phyloP scores from a whole-genome alignment of 352 stramenopile species.

The Pythium volutum region DNA sequence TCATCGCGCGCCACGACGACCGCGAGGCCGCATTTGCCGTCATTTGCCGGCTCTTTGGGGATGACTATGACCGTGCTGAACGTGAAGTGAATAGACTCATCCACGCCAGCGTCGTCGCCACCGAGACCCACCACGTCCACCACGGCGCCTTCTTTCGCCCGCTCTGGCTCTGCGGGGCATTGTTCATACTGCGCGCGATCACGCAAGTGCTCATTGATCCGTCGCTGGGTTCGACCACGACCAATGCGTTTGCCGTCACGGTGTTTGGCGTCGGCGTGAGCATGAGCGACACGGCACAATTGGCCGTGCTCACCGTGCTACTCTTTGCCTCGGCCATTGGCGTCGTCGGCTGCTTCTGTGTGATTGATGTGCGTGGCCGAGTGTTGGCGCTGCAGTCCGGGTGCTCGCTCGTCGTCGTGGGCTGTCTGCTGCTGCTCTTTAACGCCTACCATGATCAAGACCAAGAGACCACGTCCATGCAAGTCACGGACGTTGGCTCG shows the following conservation, averaged over 20 bases:
- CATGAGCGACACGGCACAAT: constrained; percentile 46
- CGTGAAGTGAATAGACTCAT: constrained; percentile 72
- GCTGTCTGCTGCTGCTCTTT: constrained; percentile 48
- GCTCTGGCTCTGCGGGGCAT: constrained; percentile 48
- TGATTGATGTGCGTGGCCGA: constrained; percentile 67
- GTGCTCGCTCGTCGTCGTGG: constrained; percentile 46
- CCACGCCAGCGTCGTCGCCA: constrained; percentile 62
- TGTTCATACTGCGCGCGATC: constrained; percentile 53
- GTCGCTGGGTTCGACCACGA: constrained; percentile 37
- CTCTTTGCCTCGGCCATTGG: constrained; percentile 47
- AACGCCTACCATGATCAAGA: constrained; percentile 34
- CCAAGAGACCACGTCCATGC: constrained; percentile 24
- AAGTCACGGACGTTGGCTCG: constrained; percentile 48
- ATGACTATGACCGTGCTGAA: constrained; percentile 52
- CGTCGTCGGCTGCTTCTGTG: constrained; percentile 46
- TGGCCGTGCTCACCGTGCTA: constrained; percentile 39
- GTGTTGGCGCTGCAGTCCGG: constrained; percentile 50
- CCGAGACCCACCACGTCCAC: constrained; percentile 42
- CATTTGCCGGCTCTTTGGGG: constrained; percentile 48
- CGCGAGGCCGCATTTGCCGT: constrained; percentile 61
- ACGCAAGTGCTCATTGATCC: constrained; percentile 50
- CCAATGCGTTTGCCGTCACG: constrained; percentile 46
- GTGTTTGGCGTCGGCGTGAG: constrained; percentile 60
- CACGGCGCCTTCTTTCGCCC: constrained; percentile 68
- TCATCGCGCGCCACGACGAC: constrained; percentile 71